phyloP scores from a whole-genome alignment of 2,329 filamentous ascomycete species.

The Talaromyces sp. region DNA sequence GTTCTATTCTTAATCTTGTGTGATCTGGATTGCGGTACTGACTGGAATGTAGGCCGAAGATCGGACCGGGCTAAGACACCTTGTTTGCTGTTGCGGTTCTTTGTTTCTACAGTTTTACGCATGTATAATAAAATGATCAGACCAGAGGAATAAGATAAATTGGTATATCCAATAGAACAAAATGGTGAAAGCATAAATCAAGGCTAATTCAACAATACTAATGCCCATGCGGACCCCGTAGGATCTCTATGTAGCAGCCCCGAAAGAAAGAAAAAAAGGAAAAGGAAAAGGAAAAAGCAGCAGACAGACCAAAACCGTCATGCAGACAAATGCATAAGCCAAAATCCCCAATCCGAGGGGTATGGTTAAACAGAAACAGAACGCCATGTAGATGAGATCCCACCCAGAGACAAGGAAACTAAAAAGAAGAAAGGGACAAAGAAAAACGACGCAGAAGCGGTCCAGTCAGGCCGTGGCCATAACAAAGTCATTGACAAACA shows the following conservation, averaged over 20 bases:
- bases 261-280: slow-evolving; percentile 11
- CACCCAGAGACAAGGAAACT: slow-evolving; percentile 7
- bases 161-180: slow-evolving; percentile 2
- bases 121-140: not conserved
- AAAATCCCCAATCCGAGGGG: slow-evolving; percentile 5
- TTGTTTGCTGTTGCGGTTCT: not conserved
- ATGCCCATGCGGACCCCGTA: slow-evolving; percentile 18
- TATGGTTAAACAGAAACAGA: not conserved
- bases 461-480: slow-evolving; percentile 17
- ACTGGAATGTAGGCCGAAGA: slow-evolving; percentile 38
- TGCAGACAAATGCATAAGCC: slow-evolving; percentile 31
- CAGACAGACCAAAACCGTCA: slow-evolving; percentile 26
- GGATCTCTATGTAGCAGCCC: slow-evolving; percentile 25
- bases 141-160: not conserved
- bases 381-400: slow-evolving; percentile 13
- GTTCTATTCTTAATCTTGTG: slow-evolving; percentile 23
- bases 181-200: slow-evolving; percentile 1
- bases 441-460: not conserved
- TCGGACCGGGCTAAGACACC: slow-evolving; percentile 42
- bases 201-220: slow-evolving; percentile 13
- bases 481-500: slow-evolving; percentile 6
- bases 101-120: not conserved
- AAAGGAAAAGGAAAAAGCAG: not conserved
- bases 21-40: not conserved
- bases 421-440: slow-evolving; percentile 9